Evolutionary conservation across 768 basidiomycete genomes (phyloP).

Genomic region (Russula compacta): DNA sequence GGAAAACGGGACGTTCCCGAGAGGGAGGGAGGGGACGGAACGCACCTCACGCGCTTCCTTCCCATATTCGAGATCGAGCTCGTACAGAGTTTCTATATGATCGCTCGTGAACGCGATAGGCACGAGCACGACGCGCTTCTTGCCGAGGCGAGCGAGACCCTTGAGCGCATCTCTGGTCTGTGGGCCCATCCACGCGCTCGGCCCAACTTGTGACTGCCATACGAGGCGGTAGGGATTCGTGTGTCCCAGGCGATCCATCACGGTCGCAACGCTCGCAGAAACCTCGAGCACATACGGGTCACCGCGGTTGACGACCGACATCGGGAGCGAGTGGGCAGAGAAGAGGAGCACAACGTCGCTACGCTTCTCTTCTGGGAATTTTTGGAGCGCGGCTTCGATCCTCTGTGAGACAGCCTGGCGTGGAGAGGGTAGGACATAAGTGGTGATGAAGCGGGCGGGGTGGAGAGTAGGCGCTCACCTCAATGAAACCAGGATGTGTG

Average conservation of each 20-base stretch:
- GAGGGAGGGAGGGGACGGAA: not conserved
- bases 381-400: conserved; percentile 69
- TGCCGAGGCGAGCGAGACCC: conserved; percentile 67
- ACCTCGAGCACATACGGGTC: conserved; percentile 97
- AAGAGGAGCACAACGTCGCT: conserved; percentile 79
- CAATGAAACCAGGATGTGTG: conserved; percentile 87
- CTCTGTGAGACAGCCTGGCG: conserved; percentile 82
- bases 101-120: conserved; percentile 99
- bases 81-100: conserved; percentile 97
- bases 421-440: not conserved
- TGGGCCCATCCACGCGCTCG: conserved; percentile 96
- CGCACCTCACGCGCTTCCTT: conserved; percentile 85
- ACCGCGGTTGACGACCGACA: conserved; percentile 97
- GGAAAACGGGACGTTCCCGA: no score
- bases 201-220: conserved; percentile 98
- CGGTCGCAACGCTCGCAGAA: conserved; percentile 84
- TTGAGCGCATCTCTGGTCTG: conserved; percentile 90
- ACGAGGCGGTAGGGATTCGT: conserved; percentile 86
- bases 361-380: conserved; percentile 65
- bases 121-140: conserved; percentile 71
- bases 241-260: conserved; percentile 79
- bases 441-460: no score
- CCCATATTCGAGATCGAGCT: conserved; percentile 89
- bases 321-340: conserved; percentile 95
- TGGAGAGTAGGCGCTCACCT: conserved; percentile 45